Conservation (phyloP, 306 rosid genomes). For the Pueraria montana region DNA sequence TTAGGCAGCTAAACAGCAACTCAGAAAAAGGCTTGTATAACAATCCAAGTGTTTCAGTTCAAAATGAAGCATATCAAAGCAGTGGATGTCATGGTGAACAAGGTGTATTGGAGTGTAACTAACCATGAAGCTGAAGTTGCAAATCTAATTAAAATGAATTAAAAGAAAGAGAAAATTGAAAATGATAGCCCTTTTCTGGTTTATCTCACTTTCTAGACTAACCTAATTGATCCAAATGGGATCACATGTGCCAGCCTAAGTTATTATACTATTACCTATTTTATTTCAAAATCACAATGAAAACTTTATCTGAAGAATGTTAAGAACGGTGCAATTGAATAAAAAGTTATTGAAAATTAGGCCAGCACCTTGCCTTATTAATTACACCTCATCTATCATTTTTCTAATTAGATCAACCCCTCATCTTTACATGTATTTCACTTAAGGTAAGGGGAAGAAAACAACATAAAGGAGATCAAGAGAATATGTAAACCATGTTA, state of each 20-base stretch:
- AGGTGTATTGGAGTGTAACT: not conserved
- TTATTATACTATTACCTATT: not conserved
- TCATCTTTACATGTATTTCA: slow-evolving; percentile 9
- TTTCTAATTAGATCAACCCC: not conserved
- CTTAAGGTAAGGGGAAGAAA: not conserved
- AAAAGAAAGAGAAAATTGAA: not conserved
- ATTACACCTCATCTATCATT: not conserved
- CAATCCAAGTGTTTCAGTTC: slow-evolving; percentile 9
- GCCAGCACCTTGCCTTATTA: not conserved
- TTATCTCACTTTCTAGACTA: not conserved
- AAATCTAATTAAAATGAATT: not conserved
- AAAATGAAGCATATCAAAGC: slow-evolving; percentile 30
- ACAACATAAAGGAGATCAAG: not conserved
- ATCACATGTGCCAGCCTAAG: not conserved
- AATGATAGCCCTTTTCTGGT: not conserved
- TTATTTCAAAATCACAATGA: not conserved
- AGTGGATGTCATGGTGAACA: slow-evolving; percentile 10
- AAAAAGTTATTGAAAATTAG: not conserved
- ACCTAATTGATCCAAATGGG: slow-evolving; percentile 8
- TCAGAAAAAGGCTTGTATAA: not conserved
- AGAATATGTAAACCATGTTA: not conserved
- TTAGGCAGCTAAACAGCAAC: not conserved
- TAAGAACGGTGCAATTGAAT: not conserved
- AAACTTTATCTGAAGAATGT: not conserved
- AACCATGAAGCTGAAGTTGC: not conserved